phyloP scores from a whole-genome alignment of 2,329 filamentous ascomycete species.

The Blastomyces percursus region DNA sequence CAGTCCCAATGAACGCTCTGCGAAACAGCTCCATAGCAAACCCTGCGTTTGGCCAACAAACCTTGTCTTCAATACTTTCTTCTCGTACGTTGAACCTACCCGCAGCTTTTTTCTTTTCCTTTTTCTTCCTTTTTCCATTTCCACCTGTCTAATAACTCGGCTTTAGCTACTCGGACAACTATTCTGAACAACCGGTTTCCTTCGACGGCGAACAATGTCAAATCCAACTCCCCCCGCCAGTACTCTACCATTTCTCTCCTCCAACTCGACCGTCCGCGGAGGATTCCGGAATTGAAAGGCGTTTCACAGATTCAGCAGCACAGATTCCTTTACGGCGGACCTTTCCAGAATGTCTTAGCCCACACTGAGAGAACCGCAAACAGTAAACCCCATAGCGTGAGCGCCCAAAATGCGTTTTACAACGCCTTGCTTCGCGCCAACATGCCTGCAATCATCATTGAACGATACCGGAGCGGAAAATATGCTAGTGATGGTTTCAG shows the following conservation, averaged over 20 bases:
- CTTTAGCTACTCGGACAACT: conserved; percentile 1
- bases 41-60: not conserved
- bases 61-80: not conserved
- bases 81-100: conserved; percentile 6
- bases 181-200: not conserved
- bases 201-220: not conserved
- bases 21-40: conserved; percentile 10
- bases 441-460: conserved; percentile 84
- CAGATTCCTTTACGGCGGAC: conserved; percentile 30
- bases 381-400: conserved; percentile 76
- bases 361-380: conserved; percentile 87
- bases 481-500: conserved; percentile 71
- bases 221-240: conserved; percentile 17
- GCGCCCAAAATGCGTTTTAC: conserved; percentile 88
- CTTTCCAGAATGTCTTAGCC: conserved; percentile 54
- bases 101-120: not conserved
- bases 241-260: conserved; percentile 26
- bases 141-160: not conserved
- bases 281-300: conserved; percentile 16
- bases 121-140: no score
- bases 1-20: conserved; percentile 19
- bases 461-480: conserved; percentile 74
- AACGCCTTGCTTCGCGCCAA: conserved; percentile 80
- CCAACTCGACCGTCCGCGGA: conserved; percentile 19
- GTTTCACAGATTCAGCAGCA: conserved; percentile 26